Base-by-base conservation (phyloP, 2,329 filamentous ascomycete species). In the Nemania serpens region DNA sequence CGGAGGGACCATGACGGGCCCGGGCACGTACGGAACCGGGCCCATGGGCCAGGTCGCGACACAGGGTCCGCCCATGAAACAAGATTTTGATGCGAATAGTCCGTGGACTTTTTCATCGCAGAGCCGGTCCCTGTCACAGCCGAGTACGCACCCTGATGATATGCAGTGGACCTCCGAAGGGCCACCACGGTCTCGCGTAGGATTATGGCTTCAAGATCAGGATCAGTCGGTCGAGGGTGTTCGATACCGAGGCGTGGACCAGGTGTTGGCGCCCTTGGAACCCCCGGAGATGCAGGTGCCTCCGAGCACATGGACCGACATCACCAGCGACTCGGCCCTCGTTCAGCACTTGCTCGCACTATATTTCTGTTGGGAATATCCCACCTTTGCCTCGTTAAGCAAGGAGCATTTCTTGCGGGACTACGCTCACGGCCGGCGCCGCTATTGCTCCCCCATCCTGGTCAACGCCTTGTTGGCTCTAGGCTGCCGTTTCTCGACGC, bases 321-420 rank as follows among this genome's bases (percentile, higher is more conserved):
- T 90, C 20, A 89, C 87, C 1, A 70, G 73, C 2, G 87, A 91
- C 65, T 68, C 77, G 12, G 75, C 73, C 12, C 79, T 91, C 33
- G 84, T 91, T 1, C 80, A 87, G 62, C 86, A 88, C 67, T 78
- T 91, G 10, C 75, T 91, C 54, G 80, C 83, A 0, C 77, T 90
- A 34, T 91, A 91, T 75, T 91, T 91, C 66, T 89, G 87, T 76
- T 91, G 89, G 84, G 85, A 89, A 66, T 91, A 92, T 71, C 88
- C 89, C 2, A 91, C 88, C 12, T 91, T 91, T 74, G 85, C 88
- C 3, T 85, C 89, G 2, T 81, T 92, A 46, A 90, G 87, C 69
- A 88, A 89, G 70, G 87, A 90, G 67, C 84, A 88, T 69, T 91
- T 91, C 68, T 77, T 89, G 59, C 80, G 81, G 53, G 88, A 91